A percentile compares a stretch with the other conserved stretches of the same genome.
Conservation (phyloP, 352 stramenopile species). For the Phytophthora sansomeana region DNA sequence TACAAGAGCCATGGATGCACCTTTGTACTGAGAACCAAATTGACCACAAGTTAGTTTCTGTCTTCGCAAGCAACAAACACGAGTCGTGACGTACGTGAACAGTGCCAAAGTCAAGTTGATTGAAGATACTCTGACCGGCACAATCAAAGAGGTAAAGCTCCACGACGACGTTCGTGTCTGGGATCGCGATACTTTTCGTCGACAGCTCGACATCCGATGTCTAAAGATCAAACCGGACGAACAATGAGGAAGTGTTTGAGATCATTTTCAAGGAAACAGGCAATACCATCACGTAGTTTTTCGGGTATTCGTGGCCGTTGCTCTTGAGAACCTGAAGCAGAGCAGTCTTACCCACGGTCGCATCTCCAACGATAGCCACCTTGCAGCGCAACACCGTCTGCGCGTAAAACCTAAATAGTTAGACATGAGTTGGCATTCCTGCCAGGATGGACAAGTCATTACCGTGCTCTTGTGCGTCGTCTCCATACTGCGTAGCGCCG, state of each 20-base stretch:
- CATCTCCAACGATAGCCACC: slow-evolving; percentile 91
- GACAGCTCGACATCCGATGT: slow-evolving; percentile 92
- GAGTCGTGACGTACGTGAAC: slow-evolving; percentile 55
- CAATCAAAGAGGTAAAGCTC: slow-evolving; percentile 96
- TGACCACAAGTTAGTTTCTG: not conserved
- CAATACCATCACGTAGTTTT: slow-evolving; percentile 95
- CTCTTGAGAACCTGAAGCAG: slow-evolving; percentile 93
- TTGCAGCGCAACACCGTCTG: slow-evolving; percentile 92
- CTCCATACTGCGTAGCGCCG: slow-evolving; percentile 91
- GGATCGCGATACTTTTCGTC: slow-evolving; percentile 91
- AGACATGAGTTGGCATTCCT: not conserved
- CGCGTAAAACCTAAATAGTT: not conserved
- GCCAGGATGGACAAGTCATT: not conserved
- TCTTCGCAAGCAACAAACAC: not conserved
- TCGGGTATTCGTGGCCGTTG: slow-evolving; percentile 92
- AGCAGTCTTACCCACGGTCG: slow-evolving; percentile 91
- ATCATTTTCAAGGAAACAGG: not conserved
- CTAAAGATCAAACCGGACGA: slow-evolving; percentile 33
- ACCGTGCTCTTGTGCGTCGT: slow-evolving; percentile 92
- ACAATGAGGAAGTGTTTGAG: not conserved
- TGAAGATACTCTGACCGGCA: slow-evolving; percentile 94
- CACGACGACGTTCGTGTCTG: slow-evolving; percentile 90
- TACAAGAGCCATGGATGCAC: slow-evolving; percentile 76
- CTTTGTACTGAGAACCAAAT: slow-evolving; percentile 59
- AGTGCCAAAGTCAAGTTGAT: slow-evolving; percentile 91